A percentile compares a stretch with the other conserved stretches of the same genome.
Evolutionary conservation across 305 asterid species (phyloP).

Genomic region (Fraxinus greggii): DNA sequence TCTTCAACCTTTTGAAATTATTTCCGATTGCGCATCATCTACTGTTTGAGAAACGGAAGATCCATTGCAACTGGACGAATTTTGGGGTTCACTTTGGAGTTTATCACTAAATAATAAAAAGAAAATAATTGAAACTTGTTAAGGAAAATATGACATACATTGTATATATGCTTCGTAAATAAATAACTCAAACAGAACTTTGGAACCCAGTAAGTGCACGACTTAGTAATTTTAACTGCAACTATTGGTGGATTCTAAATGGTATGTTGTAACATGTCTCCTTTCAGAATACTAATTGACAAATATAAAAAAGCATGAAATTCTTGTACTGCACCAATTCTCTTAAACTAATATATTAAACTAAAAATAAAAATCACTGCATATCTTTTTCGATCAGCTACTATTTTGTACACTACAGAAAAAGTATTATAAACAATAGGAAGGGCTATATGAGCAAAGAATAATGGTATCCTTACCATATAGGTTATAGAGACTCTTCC

Average conservation of each 20-base stretch:
- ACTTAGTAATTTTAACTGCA: not conserved
- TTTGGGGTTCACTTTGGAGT: constrained; percentile 20
- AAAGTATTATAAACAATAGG: not conserved
- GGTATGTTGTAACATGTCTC: not conserved
- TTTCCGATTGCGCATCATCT: constrained; percentile 35
- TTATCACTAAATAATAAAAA: constrained; percentile 32
- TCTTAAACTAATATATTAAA: not conserved
- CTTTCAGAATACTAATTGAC: not conserved
- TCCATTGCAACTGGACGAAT: constrained; percentile 29
- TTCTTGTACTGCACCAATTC: not conserved
- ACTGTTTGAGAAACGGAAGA: constrained; percentile 21
- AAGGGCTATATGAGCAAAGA: not conserved
- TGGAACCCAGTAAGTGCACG: not conserved
- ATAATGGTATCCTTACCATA: not conserved
- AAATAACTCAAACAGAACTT: not conserved
- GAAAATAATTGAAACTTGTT: not conserved
- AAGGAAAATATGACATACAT: not conserved
- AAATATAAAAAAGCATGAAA: not conserved
- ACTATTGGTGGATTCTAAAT: not conserved
- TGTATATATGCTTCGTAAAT: not conserved
- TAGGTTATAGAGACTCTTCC: not conserved
- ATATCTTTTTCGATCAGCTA: not conserved
- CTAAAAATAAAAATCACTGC: not conserved
- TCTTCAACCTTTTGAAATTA: constrained; percentile 35
- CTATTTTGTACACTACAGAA: not conserved